Evolutionary conservation across 768 basidiomycete genomes (phyloP), one percentile per base, ranked within the genome.

Genomic region (Lenzites betulinus): DNA sequence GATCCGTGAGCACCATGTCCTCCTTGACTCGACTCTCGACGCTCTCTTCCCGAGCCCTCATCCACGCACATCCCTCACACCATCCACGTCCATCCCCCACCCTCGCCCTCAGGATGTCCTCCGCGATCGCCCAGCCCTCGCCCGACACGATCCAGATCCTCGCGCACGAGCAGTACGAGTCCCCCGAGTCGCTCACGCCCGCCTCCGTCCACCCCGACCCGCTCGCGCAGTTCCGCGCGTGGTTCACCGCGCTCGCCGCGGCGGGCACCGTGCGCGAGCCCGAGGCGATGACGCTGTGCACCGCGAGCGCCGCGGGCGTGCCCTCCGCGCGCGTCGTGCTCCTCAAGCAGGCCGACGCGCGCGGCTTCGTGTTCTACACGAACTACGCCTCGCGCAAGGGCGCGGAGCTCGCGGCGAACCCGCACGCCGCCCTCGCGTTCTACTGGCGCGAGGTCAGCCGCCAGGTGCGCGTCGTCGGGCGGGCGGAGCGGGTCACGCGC

Each of bases 311-410:
- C 16, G 65, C 75, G 1, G 93, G 91, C 36, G 83, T 95, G 63
- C 96, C 96, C 25, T 93, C 92, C 38, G 85, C 89, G 12, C 86
- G 96, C 65, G 83, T 92, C 74, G 95, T 98, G 56, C 86, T 98
- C 60, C 85, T 98, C 70, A 97, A 95, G 75, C 84, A 93, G 70
- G 85, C 93, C 67, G 97, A 98, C 78, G 69, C 80, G 30, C 85
- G 79, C 55, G 97, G 97, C 51, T 98, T 98, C 77, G 84, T 96
- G 58, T 97, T 98, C 78, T 99, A 84, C 81, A 98, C 96, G 33
- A 99, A 99, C 76, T 98, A 98, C 77, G 83, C 86, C 41, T 96
- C 94, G 12, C 85, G 95, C 65, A 99, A 98, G 76, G 94, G 93
- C 3, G 70, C 75, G 42, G 97, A 98, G 72, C 81, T 98, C 28